Conservation (phyloP, 495 filamentous ascomycete species). For the Pseudotulostoma volvatum region DNA sequence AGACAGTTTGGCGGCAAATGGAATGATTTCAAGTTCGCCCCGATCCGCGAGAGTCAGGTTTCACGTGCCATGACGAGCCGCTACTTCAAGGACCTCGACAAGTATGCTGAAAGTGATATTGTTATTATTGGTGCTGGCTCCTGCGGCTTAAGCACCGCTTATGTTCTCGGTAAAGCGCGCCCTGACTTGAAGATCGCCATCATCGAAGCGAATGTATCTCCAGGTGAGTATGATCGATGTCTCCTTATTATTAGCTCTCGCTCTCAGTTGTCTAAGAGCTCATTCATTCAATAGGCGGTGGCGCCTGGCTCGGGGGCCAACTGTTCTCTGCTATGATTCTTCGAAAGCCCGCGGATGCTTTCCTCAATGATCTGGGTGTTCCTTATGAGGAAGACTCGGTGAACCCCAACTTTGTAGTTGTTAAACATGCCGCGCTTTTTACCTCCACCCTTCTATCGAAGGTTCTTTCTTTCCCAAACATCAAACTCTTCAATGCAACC, state of each 20-base stretch:
- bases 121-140: constrained; percentile 83
- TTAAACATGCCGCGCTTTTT: constrained; percentile 87
- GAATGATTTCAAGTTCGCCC: constrained; percentile 64
- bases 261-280: not conserved
- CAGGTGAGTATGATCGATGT: constrained; percentile 26
- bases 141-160: constrained; percentile 70
- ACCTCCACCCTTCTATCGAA: constrained; percentile 69
- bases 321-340: constrained; percentile 88
- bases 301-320: constrained; percentile 85
- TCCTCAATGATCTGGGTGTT: constrained; percentile 62
- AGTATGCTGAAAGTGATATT: constrained; percentile 78
- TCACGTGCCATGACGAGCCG: constrained; percentile 82
- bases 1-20: constrained; percentile 51
- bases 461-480: constrained; percentile 68
- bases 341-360: constrained; percentile 76
- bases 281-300: constrained; percentile 37
- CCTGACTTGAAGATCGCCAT: constrained; percentile 86
- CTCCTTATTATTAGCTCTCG: constrained; percentile 1
- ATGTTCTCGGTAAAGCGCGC: constrained; percentile 65
- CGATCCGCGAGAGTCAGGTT: constrained; percentile 80
- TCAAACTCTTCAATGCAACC: constrained; percentile 93
- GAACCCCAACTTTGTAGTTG: constrained; percentile 71
- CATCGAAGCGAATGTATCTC: constrained; percentile 72
- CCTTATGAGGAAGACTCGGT: constrained; percentile 76
- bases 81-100: constrained; percentile 80